Evolutionary conservation across 2,329 filamentous ascomycete genomes (phyloP), one percentile per base, ranked within the genome.

Genomic region (Nemania sp.): DNA sequence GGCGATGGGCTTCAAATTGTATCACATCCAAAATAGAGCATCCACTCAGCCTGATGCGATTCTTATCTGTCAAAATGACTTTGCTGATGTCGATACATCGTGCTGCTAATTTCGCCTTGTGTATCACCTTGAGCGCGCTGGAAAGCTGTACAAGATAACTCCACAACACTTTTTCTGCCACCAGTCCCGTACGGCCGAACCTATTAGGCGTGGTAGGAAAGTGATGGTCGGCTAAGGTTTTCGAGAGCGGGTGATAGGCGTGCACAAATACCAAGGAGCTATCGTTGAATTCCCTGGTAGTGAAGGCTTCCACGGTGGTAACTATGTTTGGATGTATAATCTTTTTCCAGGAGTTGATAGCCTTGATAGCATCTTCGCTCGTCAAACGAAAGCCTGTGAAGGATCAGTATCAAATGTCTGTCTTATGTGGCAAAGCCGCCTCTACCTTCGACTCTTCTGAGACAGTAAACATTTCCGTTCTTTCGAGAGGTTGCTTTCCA

Each of bases 221-320:
- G 70, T 97, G 91, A 69, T 90, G 86, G 71, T 98, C 94, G 35
- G 89, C 86, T 21, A 99, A 83, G 0, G 94, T 97, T 75, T 95
- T 96, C 2, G 94, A 91, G 18, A 95, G 82, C 1, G 95, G 94
- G 71, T 95, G 91, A 72, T 97, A 99, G 74, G 96, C 92, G 63
- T 92, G 95, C 21, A 96, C 92, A 70, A 99, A 90, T 50, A 99
- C 90, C 56, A 99, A 83, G 2, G 95, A 98, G 76, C 91, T 96
- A 74, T 98, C 95, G 57, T 92, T 91, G 75, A 99, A 99, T 25
- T 90, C 91, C 63, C 92, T 83, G 12, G 92, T 96, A 0, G 95
- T 99, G 71, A 99, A 99, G 0, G 91, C 92, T 75, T 97, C 92
- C 70, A 96, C 88, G 9, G 96, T 86, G 0, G 89, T 90, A 32